Base-by-base conservation (phyloP, 768 basidiomycete genomes). In the Filobasidium floriforme region DNA sequence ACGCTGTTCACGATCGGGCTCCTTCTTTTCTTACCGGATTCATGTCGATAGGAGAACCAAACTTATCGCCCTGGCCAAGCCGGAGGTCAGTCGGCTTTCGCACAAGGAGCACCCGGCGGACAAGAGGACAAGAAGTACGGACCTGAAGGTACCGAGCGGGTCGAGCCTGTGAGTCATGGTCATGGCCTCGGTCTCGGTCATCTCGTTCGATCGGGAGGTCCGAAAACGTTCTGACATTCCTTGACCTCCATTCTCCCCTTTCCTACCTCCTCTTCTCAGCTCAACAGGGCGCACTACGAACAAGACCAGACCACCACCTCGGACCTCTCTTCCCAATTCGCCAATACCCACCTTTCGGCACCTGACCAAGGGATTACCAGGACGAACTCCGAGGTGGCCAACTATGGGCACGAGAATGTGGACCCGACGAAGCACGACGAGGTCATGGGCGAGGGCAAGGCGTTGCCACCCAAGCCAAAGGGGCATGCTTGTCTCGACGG, bases 381-480 rank as follows among this genome's bases (percentile, higher is more conserved):
- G 15, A 44, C 37, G 32, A 22, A n/a, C 22, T 54, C 60, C 37
- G 60, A 32, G 0, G 59, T 51, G 29, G 32, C 18, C 1, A 5
- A 43, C 37, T 40, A 37, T 60, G 59, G 59, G 9, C 65, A 66
- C 40, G 65, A 66, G 52, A 66, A 66, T 49, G 32, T 49, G 49
- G 65, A 52, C 41, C 49, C 51, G 11, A 3, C 41, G 22, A 60
- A 51, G n/a, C 37, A 28, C n/a, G 65, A 41, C 22, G 55, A 61
- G 41, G 60, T 54, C 22, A 54, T 43, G 29, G 65, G 59, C 4
- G 60, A 55, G 24, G 60, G 52, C 49, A 61, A 43, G 14, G 51
- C 52, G 41, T 37, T 44, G 10, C 65, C 65, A 26, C 60, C 65
- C 28, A 66, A 61, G 49, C 65, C 65, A 11, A 18, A 14, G 14